Evolutionary conservation across 78 protist species (phyloP), one percentile per base, ranked within the genome.

Genomic region (Guillardia theta): DNA sequence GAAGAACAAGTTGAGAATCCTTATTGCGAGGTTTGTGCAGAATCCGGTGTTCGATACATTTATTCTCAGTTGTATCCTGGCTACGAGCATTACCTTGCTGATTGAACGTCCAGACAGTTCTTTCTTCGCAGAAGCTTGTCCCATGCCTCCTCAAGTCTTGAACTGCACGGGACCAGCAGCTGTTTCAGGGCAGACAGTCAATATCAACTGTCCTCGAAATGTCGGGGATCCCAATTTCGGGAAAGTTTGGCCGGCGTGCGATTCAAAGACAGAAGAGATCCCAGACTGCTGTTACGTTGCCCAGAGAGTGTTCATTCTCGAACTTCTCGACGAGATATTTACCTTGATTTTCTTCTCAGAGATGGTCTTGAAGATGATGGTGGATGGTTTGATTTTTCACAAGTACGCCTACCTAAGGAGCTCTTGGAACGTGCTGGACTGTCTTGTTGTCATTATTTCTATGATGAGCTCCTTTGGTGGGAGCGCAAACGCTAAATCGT

Each of bases 341-440:
- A 62, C 94, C 33, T 3, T 36, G 88, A 0, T 64, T 18, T 92
- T 92, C 43, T 2, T 27, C 24, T 27, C 27, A 36, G 94, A 92
- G 54, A 41, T 92, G 62, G 27, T 62, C 21, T n/a, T 92, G 46
- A 92, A 92, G 94, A 39, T 92, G 33, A 3, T 64, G 3, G 43
- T 87, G 0, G 41, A 27, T 45, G 94, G 94, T 19, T 30, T 92
- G 37, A 4, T 92, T 2, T 27, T 62, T 24, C 45, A 70, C 54
- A 22, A 5, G 30, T 1, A 0, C 15, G 80, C 94, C 4, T 92
- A 92, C 36, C 87, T 92, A 12, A 1, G 41, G 22, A 18, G 19
- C 90, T 48, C 90, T 22, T 92, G 94, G 94, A 48, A 53, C 88
- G 5, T 24, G 39, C 88, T 92, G 36, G 94, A 93, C 94, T 8